A percentile compares a stretch with the other conserved stretches of the same genome.
Conservation (phyloP, 345 rosid species). For the Sisymbrium irio region DNA sequence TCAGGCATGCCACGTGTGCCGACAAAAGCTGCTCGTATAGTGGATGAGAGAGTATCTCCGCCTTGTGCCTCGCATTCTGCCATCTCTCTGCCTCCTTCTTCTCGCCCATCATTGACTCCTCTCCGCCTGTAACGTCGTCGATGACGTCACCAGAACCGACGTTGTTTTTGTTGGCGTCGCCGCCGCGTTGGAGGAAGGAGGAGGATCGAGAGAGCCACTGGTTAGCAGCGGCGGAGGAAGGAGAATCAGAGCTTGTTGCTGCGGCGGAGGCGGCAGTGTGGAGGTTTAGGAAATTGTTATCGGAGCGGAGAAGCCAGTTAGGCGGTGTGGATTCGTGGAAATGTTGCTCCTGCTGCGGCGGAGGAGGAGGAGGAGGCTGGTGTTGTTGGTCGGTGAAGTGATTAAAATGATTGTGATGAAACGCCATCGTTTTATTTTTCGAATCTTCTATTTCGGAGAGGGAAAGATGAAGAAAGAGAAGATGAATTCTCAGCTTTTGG, state of each 20-base stretch:
- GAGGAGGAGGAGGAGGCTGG: constrained; percentile 35
- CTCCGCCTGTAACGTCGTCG: constrained; percentile 45
- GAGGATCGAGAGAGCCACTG: constrained; percentile 82
- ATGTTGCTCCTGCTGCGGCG: constrained; percentile 42
- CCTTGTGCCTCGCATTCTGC: constrained; percentile 78
- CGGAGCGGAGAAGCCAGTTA: constrained; percentile 77
- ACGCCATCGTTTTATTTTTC: constrained; percentile 50
- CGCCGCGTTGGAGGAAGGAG: constrained; percentile 42
- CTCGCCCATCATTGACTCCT: constrained; percentile 27
- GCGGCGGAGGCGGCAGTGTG: constrained; percentile 47
- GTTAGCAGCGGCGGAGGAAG: constrained; percentile 41
- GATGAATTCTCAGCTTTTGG: background rate
- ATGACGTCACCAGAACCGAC: constrained; percentile 46
- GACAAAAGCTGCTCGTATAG: constrained; percentile 85
- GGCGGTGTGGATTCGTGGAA: constrained; percentile 46
- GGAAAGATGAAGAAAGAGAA: constrained; percentile 11
- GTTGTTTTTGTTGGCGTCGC: constrained; percentile 35
- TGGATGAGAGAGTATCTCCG: constrained; percentile 84
- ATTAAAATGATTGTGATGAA: constrained; percentile 70
- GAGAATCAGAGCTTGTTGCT: constrained; percentile 43
- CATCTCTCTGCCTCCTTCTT: constrained; percentile 51
- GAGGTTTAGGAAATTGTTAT: constrained; percentile 75
- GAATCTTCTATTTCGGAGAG: background rate
- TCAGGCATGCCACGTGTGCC: constrained; percentile 82
- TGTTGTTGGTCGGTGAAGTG: constrained; percentile 58